Evolutionary conservation across 2,329 filamentous ascomycete genomes (phyloP), one percentile per base, ranked within the genome.

Genomic region (Monilinia vaccinii-corymbosi): DNA sequence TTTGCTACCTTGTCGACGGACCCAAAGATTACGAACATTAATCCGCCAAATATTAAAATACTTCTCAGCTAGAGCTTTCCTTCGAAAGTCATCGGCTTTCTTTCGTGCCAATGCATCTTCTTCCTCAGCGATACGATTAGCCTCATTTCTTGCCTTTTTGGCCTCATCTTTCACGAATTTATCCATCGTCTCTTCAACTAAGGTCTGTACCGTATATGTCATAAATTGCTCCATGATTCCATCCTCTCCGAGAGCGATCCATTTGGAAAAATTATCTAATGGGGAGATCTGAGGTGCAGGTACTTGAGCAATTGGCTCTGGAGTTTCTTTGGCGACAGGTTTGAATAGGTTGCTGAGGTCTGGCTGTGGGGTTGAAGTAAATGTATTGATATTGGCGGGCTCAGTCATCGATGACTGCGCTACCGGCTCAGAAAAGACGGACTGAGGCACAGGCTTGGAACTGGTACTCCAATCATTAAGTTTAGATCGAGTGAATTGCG

Each of bases 171-270:
- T 47, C 36, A 50, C 34, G 42, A 65, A 69, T 21, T 49, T 52
- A 8, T 56, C 49, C 10, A 65, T 57, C 16, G 66, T 63, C 31
- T 62, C 50, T 14, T 45, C 47, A 4, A 71, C 56, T 18, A 70
- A 58, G 9, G 60, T 56, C 25, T 67, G 64, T 18, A 71, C 66
- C 11, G 64, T 61, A 32, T 58, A 62, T 9, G 62, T 60, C 21
- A 60, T 69, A 50, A 72, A 72, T 38, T 73, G 68, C 23, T 72
- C 70, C 16, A 73, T 34, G n/a, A 73, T 58, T 13, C 71, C 71
- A 36, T 67, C 66, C 23, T 67, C 62, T 2, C 70, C 71, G 8
- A 68, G 56, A 10, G 63, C 49, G 48, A 68, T 46, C 71, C 71
- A 72, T 28, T 69, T 57, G 18, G 68, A 51, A 21, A 71, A 49